A percentile compares a stretch with the other conserved stretches of the same genome.
Conservation (phyloP, 768 basidiomycete genomes). For the Tylopilus sp. region DNA sequence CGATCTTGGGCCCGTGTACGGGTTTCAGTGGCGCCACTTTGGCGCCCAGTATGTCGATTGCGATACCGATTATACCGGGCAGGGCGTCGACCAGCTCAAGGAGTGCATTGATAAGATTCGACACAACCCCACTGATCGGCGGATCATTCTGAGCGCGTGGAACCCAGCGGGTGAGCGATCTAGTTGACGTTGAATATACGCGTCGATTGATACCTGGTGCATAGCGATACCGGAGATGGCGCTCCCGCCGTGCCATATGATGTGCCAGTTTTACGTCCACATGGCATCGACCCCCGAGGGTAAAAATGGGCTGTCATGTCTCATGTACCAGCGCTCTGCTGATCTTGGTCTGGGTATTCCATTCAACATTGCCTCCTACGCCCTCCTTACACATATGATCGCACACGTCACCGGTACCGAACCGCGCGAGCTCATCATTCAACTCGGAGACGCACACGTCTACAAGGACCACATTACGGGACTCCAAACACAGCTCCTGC, state of each 20-base stretch:
- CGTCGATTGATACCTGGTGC: background rate
- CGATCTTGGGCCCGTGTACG: constrained; percentile 95
- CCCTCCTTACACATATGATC: constrained; percentile 95
- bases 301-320: constrained; percentile 80
- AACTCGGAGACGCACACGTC: constrained; percentile 97
- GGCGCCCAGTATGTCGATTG: constrained; percentile 79
- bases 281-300: constrained; percentile 54
- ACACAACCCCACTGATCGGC: constrained; percentile 86
- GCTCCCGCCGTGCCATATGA: constrained; percentile 96
- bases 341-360: constrained; percentile 97
- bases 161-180: constrained; percentile 81
- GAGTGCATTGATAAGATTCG: constrained; percentile 92
- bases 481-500: constrained; percentile 74
- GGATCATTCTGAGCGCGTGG: constrained; percentile 96
- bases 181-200: background rate
- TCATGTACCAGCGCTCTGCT: constrained; percentile 97
- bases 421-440: constrained; percentile 88
- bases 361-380: constrained; percentile 99
- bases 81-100: constrained; percentile 89
- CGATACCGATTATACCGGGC: constrained; percentile 69
- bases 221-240: constrained; percentile 95
- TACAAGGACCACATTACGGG: constrained; percentile 90
- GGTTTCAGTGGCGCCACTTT: constrained; percentile 96
- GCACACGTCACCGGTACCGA: constrained; percentile 87
- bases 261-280: constrained; percentile 98